Evolutionary conservation across 2,329 filamentous ascomycete genomes (phyloP), one percentile per base, ranked within the genome.

Genomic region (Simplicillium sp.): DNA sequence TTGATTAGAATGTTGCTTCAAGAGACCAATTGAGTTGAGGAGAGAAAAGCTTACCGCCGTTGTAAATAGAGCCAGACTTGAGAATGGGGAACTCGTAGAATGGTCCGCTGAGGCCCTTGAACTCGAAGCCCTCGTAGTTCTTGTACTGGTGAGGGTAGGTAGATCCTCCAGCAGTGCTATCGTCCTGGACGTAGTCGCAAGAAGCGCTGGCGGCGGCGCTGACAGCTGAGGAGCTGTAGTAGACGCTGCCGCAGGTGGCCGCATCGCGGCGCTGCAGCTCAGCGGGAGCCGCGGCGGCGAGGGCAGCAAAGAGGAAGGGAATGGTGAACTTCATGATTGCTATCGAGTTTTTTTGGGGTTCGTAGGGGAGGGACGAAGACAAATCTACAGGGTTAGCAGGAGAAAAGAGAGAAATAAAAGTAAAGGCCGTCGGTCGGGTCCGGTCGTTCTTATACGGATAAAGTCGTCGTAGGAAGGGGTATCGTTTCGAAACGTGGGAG

Each of bases 51-150:
- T 53, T 53, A 75, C 71, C 73, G 37, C 79, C 78, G 43, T 54
- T 67, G 54, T 79, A 82, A 2, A 70, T 49, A 15, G 67, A 68
- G 11, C 66, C 70, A 12, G 55, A 59, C 13, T 13, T n/a, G 31
- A 33, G 31, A 40, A 83, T 66, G 2, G 79, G 79, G 56, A 80
- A 83, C 57, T 83, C 79, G 45, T 79, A 71, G 54, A 76, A 83
- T 0, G 77, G 75, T 0, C 73, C 75, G 3, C 54, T 47, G 5
- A 80, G 69, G 2, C 64, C 48, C n/a, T 49, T 43, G 55, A 83
- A 82, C 33, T 64, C 58, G 54, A 83, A 82, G 14, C 73, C 76
- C 52, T 82, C 77, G 49, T 71, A 71, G 63, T 81, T 73, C 56
- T 77, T 71, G 61, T 77, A 81, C 29, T 58, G 57, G 54, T 81